These are phyloP conservation scores for Ophiostoma triangulosporum DNA, from an alignment of 2,329 filamentous ascomycete genomes.

Conservation along the genomic window DNA sequence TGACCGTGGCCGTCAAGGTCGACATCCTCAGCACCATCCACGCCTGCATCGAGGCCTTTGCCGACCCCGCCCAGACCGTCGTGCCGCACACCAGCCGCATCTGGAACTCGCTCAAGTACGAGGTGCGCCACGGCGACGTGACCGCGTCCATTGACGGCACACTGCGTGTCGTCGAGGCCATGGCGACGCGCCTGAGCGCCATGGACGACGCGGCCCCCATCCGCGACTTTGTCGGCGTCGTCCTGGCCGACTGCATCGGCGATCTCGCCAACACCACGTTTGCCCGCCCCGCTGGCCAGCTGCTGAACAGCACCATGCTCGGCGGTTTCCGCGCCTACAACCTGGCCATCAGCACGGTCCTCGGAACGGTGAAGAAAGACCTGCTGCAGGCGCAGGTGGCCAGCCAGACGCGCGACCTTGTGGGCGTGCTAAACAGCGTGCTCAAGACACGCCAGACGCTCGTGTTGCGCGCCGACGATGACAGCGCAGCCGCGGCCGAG, in stretches of 20 bases:
- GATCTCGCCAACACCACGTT: conserved; percentile 41
- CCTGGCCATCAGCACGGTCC: conserved; percentile 30
- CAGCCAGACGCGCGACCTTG: conserved; percentile 36
- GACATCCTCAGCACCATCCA: conserved; percentile 43
- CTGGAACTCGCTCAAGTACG: conserved; percentile 49
- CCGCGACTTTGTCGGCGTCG: conserved; percentile 16
- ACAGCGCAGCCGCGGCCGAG: conserved; percentile 19
- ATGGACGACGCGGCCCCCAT: neutral
- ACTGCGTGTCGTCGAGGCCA: conserved; percentile 37
- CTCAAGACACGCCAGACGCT: conserved; percentile 33
- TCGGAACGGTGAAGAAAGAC: conserved; percentile 35
- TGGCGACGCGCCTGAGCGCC: conserved; percentile 28
- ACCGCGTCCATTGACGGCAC: conserved; percentile 44
- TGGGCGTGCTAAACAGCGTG: conserved; percentile 37
- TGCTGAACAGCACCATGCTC: conserved; percentile 37
- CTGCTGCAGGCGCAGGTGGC: conserved; percentile 36
- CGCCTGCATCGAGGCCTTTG: conserved; percentile 37
- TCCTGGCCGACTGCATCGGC: conserved; percentile 39
- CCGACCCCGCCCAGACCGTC: conserved; percentile 31
- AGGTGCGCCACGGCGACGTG: conserved; percentile 47
- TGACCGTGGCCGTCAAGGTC: conserved; percentile 45
- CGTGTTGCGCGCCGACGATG: conserved; percentile 18
- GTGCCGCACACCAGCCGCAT: conserved; percentile 36
- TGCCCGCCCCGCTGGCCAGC: conserved; percentile 35
- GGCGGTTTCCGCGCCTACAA: conserved; percentile 35